Percentiles rank a stretch among this genome's conserved stretches.
phyloP scores from a whole-genome alignment of 768 basidiomycete species.

The Tulasnella sp. region DNA sequence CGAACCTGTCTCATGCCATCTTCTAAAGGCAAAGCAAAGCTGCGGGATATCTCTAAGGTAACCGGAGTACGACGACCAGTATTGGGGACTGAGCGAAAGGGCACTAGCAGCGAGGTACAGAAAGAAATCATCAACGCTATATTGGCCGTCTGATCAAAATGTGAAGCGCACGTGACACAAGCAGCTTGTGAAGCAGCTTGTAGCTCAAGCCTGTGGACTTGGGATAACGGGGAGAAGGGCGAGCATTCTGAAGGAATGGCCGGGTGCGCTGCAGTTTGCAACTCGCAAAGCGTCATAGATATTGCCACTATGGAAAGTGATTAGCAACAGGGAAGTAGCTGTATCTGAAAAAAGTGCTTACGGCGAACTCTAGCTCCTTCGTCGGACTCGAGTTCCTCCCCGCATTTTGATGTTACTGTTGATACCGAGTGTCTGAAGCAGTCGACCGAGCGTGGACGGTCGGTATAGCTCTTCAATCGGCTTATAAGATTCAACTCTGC shows the following conservation, averaged over 20 bases:
- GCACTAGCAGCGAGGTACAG: conserved; percentile 34
- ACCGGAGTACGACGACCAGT: conserved; percentile 79
- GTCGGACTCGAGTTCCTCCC: neutral
- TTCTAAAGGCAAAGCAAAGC: conserved; percentile 60
- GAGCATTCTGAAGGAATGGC: conserved; percentile 3
- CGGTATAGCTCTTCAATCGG: neutral
- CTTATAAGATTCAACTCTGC: neutral
- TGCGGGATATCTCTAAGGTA: conserved; percentile 71
- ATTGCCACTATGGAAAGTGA: neutral
- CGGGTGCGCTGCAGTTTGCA: neutral
- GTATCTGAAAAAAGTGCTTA: neutral
- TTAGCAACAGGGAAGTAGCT: neutral
- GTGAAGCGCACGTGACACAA: conserved; percentile 1
- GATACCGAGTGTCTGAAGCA: neutral
- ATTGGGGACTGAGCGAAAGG: conserved; percentile 64
- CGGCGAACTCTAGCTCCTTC: neutral
- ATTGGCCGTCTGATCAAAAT: neutral
- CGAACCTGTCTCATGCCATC: conserved; percentile 65
- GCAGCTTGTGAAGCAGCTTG: neutral
- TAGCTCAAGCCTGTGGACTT: neutral
- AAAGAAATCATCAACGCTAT: neutral
- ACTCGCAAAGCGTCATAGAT: conserved; percentile 8
- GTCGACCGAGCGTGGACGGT: neutral
- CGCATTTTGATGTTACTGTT: neutral
- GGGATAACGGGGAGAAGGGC: neutral